Percentiles rank a stretch among this genome's conserved stretches.
These are phyloP conservation scores for Saccharomycopsis sp. DNA, from an alignment of 805 yeast species.

Conservation along the genomic window DNA sequence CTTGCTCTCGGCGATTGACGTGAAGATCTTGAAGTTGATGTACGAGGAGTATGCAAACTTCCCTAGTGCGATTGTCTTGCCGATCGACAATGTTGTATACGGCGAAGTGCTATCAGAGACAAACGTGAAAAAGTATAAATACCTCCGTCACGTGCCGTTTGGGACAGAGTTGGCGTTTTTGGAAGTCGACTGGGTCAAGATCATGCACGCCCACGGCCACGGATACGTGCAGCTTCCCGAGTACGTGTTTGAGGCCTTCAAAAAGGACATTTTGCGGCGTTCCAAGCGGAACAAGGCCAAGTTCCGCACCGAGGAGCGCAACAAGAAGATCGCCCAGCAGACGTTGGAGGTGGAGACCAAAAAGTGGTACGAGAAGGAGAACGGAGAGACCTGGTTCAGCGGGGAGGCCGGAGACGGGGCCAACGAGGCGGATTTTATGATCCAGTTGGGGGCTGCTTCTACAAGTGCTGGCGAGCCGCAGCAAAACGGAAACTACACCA, in stretches of 20 bases:
- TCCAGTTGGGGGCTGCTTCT: not conserved
- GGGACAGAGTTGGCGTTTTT: slow-evolving; percentile 81
- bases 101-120: slow-evolving; percentile 57
- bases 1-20: slow-evolving; percentile 73
- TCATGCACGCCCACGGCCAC: slow-evolving; percentile 24
- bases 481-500: slow-evolving; percentile 12
- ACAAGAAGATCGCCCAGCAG: slow-evolving; percentile 47
- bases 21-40: slow-evolving; percentile 58
- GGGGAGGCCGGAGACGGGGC: not conserved
- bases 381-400: slow-evolving; percentile 28
- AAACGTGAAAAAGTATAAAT: slow-evolving; percentile 55
- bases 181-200: slow-evolving; percentile 75
- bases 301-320: slow-evolving; percentile 53
- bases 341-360: slow-evolving; percentile 52
- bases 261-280: slow-evolving; percentile 51
- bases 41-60: slow-evolving; percentile 58
- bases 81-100: slow-evolving; percentile 62
- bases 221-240: slow-evolving; percentile 30
- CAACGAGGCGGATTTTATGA: not conserved
- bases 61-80: slow-evolving; percentile 58
- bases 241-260: slow-evolving; percentile 40
- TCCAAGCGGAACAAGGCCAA: slow-evolving; percentile 43
- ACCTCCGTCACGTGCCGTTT: slow-evolving; percentile 71
- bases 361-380: slow-evolving; percentile 55
- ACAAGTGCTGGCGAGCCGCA: not conserved